phyloP scores from a whole-genome alignment of 768 basidiomycete species.

The Peribolospora baueri region DNA sequence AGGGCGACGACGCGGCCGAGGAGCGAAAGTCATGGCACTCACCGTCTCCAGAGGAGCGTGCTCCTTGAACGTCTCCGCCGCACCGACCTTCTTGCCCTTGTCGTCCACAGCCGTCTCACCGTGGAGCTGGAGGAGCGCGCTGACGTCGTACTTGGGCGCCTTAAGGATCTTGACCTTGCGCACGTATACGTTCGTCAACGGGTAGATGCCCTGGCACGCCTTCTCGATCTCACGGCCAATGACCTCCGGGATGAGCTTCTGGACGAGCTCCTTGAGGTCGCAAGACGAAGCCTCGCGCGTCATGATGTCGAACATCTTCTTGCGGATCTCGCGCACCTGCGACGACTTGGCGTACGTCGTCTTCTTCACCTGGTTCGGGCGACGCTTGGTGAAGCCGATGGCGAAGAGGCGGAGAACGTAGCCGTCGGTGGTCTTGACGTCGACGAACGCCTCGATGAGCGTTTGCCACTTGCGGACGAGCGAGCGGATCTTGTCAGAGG shows the following conservation, averaged over 20 bases:
- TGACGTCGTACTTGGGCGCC: constrained; percentile 67
- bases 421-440: constrained; percentile 96
- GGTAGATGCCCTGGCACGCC: constrained; percentile 84
- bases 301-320: constrained; percentile 99
- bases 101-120: too few relatives aligned
- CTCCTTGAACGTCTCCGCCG: too few relatives aligned
- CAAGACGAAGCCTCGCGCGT: constrained; percentile 80
- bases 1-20: too few relatives aligned
- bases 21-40: too few relatives aligned
- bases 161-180: constrained; percentile 99
- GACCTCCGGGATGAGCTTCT: constrained; percentile 96
- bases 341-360: constrained; percentile 91
- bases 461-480: constrained; percentile 99
- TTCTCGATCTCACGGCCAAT: constrained; percentile 99
- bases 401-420: constrained; percentile 97
- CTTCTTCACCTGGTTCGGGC: constrained; percentile 88
- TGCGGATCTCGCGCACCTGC: constrained; percentile 90
- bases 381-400: constrained; percentile 95
- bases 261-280: constrained; percentile 91
- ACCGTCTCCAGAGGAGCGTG: too few relatives aligned
- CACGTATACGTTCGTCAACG: constrained; percentile 94
- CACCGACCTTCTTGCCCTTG: too few relatives aligned
- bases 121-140: too few relatives aligned
- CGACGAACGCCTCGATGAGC: constrained; percentile 93
- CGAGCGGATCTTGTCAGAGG: constrained; percentile 97